Evolutionary conservation across 1,284 basidiomycete species (phyloP).

Genomic region (Chondrostereum purpureum): DNA sequence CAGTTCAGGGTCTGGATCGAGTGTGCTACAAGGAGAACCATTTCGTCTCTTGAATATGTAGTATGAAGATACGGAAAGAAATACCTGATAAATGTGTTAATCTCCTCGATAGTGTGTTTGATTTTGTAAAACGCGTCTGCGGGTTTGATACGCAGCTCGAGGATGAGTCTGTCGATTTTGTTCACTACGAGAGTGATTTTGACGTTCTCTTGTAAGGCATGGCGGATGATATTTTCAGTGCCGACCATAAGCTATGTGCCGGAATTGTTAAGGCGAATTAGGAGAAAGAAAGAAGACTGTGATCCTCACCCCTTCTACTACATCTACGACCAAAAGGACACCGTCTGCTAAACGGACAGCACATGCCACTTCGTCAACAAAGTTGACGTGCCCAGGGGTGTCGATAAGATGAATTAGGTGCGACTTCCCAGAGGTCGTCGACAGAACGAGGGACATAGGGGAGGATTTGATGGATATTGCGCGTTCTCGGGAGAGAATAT

Average conservation of each 20-base stretch:
- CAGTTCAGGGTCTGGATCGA: conserved; percentile 83
- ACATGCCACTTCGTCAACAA: conserved; percentile 92
- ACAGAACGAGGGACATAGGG: conserved; percentile 90
- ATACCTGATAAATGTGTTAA: conserved; percentile 91
- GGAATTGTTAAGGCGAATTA: conserved; percentile 7
- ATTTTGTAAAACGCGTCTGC: conserved; percentile 98
- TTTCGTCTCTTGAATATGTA: conserved; percentile 3
- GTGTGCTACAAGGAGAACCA: conserved; percentile 52
- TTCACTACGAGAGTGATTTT: conserved; percentile 94
- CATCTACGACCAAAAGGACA: conserved; percentile 90
- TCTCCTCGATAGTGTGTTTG: conserved; percentile 97
- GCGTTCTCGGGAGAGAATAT: conserved; percentile 81
- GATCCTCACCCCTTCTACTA: conserved; percentile 88
- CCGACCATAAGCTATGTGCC: conserved; percentile 75
- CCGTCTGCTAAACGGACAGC: conserved; percentile 89
- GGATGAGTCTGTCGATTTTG: conserved; percentile 95
- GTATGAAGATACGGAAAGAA: conserved; percentile 1
- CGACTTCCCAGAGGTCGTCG: conserved; percentile 87
- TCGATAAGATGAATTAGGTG: conserved; percentile 93
- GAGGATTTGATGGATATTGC: conserved; percentile 95
- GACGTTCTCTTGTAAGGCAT: conserved; percentile 82
- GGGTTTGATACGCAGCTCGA: conserved; percentile 94
- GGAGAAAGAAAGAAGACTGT: conserved; percentile 9
- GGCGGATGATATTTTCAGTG: conserved; percentile 80
- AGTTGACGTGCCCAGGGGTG: conserved; percentile 98